Percentiles rank a stretch among this genome's conserved stretches.
Conservation (phyloP, 176 grass and related monocot genomes). For the Themeda triandra region DNA sequence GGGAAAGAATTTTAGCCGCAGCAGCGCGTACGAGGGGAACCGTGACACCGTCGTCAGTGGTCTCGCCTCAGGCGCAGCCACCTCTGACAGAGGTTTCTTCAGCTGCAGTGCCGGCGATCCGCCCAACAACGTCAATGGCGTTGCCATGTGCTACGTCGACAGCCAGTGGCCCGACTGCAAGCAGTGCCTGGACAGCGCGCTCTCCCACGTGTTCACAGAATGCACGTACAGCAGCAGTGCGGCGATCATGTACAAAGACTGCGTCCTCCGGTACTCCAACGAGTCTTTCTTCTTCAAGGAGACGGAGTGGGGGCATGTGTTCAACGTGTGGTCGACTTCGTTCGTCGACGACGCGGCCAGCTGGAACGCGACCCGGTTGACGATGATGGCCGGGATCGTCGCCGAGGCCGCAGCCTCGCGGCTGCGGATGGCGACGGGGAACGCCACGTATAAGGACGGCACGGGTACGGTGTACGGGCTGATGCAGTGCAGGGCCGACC, state of each 20-base stretch:
- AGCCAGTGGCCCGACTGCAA: neutral
- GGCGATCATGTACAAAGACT: neutral
- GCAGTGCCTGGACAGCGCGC: neutral
- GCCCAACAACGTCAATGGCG: neutral
- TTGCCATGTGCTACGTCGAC: neutral
- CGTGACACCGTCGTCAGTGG: no score
- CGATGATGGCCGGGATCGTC: neutral
- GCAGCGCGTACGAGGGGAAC: no score
- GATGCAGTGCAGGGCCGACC: conserved; percentile 30
- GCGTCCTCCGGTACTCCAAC: no score
- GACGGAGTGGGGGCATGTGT: neutral
- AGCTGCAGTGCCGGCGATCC: no score
- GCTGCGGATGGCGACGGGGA: neutral
- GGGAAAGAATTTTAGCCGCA: no score
- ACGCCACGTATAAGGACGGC: neutral
- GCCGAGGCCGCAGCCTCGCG: neutral
- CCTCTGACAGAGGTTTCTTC: no score
- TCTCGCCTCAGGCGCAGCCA: no score
- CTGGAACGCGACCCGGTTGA: neutral
- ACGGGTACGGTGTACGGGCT: conserved; percentile 9
- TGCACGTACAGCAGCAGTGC: neutral
- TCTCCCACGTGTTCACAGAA: no score
- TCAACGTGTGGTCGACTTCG: neutral
- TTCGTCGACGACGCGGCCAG: no score
- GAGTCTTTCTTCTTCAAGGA: neutral